Evolutionary conservation across 805 yeast species (phyloP), one percentile per base, ranked within the genome.

Genomic region (Wickerhamiella alocasiicola): DNA sequence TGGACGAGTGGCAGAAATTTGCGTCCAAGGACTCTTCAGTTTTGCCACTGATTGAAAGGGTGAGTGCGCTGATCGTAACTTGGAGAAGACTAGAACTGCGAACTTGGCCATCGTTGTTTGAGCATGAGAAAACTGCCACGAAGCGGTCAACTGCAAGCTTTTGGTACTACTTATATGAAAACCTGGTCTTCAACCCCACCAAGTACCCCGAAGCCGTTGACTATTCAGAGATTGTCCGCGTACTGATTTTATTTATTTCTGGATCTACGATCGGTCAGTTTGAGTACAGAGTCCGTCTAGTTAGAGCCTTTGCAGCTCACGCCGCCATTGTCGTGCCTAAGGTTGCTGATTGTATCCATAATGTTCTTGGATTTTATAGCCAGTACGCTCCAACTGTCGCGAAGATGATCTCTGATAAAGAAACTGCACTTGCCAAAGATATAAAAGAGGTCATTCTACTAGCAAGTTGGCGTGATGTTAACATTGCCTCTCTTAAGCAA

Each of bases 401-500:
- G 2, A 70, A 68, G 0, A 57, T 62, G 9, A 54, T 85, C 7
- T 51, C 49, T 0, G 53, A 54, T 1, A 67, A 68, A 1, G 76
- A 68, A 56, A 24, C 25, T 2, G 33, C 33, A 20, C 33, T 36
- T 7, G 39, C 39, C n/a, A 88, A 87, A 54, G 84, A 84, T 37
- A 72, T 91, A 9, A 68, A 75, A 26, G 98, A 91, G 44, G 78
- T 85, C 3, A 84, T 91, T 31, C 62, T 83, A 33, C 66, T 91
- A 12, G 96, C 98, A 1, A 82, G 95, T 53, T 93, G 97, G 97
- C 85, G 87, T 51, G 99, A 91, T 62, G 87, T 85, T 9, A 93
- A 91, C 53, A 74, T 85, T 32, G 93, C 81, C 54, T 95, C 98
- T 0, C 67, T 91, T 52, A 85, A 83, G 50, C 96, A 87, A 60